Evolutionary conservation across 2,329 filamentous ascomycete species (phyloP), one percentile per base, ranked within the genome.

Genomic region (Tolypocladium endophyticum): DNA sequence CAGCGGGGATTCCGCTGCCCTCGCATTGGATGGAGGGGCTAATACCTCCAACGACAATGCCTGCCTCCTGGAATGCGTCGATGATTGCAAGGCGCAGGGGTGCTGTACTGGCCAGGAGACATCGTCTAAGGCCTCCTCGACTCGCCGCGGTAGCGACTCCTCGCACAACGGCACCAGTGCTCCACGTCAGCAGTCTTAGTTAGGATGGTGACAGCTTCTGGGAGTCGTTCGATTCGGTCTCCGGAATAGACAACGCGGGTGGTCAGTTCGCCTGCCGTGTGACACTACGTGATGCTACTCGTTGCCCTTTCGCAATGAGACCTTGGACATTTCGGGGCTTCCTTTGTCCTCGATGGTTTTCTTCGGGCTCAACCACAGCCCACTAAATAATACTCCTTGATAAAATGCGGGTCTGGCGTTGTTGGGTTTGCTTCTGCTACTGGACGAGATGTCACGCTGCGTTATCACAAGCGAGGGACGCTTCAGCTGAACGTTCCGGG

Each of bases 11-110:
- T 70, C 70, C 36, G 68, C 71, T 8, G 70, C 68, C 28, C 65
- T 74, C 39, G 61, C 69, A 6, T 64, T 76, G 38, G 74, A 79
- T 59, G 76, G 75, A 12, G 61, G 61, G 0, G 60, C 53, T 57
- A 64, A 72, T 62, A 59, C 64, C 47, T 58, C 62, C 56, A 70
- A 71, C 62, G 72, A 67, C 20, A 66, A 70, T 23, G 67, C 71
- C 2, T 84, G 81, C 63, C 72, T 86, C 41, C 72, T 86, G 4
- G 81, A 81, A 62, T 68, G 73, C 60, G 62, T 77, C 60, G 66
- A 77, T 56, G 72, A 79, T 71, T 71, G 69, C 61, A 65, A 67
- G 56, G 69, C 66, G 45, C 65, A 71, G 58, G 65, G 70, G 25
- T 70, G 69, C 63, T 75, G 73, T 60, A 67, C 67, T 9, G 63